Base-by-base conservation (phyloP, 2,329 filamentous ascomycete genomes). In the Penicillium psychrosexuale region DNA sequence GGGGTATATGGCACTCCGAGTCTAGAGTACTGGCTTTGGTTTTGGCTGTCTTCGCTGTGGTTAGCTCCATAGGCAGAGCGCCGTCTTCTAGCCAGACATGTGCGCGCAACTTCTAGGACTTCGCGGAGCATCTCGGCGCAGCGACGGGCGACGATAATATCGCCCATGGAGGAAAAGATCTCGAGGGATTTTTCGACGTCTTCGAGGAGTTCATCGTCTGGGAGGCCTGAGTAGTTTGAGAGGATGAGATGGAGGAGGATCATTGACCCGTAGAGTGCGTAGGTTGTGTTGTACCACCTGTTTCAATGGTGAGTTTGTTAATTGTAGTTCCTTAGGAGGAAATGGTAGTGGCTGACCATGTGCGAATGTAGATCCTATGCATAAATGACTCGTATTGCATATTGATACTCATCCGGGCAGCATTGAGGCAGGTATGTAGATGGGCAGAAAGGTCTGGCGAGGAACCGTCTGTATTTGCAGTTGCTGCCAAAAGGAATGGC, bases 271-370 rank as follows among this genome's bases (percentile, higher is more conserved):
- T 71, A 69, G n/a, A 71, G 56, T 8, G 67, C 63, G 48, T 70
- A 71, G 15, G 69, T 70, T 37, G 68, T 67, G 31, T 67, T 69
- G 43, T 71, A 70, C 69, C 69, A 71, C 63, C 63, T 63, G 15
- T 28, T 24, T 24, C 22, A 24, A 24, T 24, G 3, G 8, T 8
- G 28, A 8, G 28, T 28, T 8, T 28, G 28, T 28, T 28, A 8
- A 9, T 28, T 28, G 28, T 8, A 19, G 19, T 8, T 8, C 8
- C 8, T 8, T 28, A 19, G 19, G 7, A 5, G 28, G 17, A 28
- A 19, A 15, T 17, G 13, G 15, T 22, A 22, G 22, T 4, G 37
- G 39, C 45, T 9, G 42, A 66, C 63, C 68, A 71, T 1, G 68
- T 71, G 8, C 68, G 62, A 24, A 70, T 66, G 54, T 69, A 71